Percentiles rank a stretch among this genome's conserved stretches.
Conservation (phyloP, 169 alveolate species). For the Plasmodium coatneyi region DNA sequence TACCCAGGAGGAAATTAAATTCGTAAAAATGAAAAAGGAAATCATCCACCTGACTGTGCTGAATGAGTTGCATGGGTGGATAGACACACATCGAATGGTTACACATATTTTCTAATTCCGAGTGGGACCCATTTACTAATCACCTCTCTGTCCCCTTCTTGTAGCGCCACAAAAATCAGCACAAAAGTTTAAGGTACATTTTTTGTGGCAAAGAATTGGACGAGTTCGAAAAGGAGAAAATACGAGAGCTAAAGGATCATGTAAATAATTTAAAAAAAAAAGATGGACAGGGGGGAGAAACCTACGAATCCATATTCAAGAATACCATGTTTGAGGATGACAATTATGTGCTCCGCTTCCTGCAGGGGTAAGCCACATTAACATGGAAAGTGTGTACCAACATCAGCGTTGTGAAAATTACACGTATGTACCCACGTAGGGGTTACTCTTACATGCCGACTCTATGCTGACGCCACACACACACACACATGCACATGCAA, state of each 20-base stretch:
- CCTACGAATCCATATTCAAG: slow-evolving; percentile 71
- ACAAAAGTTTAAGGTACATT: slow-evolving; percentile 79
- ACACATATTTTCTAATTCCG: not conserved
- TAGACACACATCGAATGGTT: not conserved
- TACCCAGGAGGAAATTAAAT: slow-evolving; percentile 51
- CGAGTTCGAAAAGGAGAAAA: slow-evolving; percentile 79
- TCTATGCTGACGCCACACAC: not conserved
- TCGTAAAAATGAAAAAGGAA: not conserved
- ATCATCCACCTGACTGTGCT: not conserved
- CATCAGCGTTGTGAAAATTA: not conserved
- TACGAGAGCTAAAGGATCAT: slow-evolving; percentile 77
- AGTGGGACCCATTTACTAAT: not conserved
- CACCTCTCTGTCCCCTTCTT: too few species aligned
- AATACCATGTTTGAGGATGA: slow-evolving; percentile 79
- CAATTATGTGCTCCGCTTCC: slow-evolving; percentile 80
- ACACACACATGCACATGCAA: too few species aligned
- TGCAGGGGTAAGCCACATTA: slow-evolving; percentile 70
- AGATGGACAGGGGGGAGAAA: slow-evolving; percentile 27
- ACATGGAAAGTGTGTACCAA: not conserved
- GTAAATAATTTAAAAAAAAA: slow-evolving; percentile 78
- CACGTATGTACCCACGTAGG: not conserved
- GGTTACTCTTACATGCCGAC: not conserved
- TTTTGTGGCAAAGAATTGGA: slow-evolving; percentile 78
- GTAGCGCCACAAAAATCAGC: slow-evolving; percentile 76
- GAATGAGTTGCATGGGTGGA: not conserved